phyloP scores from a whole-genome alignment of 495 filamentous ascomycete genomes.

The Penicillium canariense region DNA sequence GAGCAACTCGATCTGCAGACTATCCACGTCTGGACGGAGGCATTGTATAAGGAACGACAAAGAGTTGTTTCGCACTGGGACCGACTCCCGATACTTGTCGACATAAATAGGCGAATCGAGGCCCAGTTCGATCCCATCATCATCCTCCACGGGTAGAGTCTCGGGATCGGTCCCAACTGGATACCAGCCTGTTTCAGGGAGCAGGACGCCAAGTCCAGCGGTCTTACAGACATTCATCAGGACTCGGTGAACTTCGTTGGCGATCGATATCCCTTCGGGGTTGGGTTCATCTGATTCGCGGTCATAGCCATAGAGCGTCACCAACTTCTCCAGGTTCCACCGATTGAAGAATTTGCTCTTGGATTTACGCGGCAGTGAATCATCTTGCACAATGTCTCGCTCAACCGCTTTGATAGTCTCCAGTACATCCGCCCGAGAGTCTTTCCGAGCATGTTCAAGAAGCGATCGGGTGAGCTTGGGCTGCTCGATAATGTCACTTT shows the following conservation, averaged over 20 bases:
- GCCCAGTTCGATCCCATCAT: slow-evolving; percentile 60
- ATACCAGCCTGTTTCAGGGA: slow-evolving; percentile 68
- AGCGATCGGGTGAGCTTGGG: slow-evolving; percentile 66
- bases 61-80: slow-evolving; percentile 72
- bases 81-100: slow-evolving; percentile 59
- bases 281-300: slow-evolving; percentile 39
- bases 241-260: slow-evolving; percentile 65
- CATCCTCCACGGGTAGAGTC: slow-evolving; percentile 36
- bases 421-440: slow-evolving; percentile 64
- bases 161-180: slow-evolving; percentile 64
- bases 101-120: slow-evolving; percentile 65
- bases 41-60: slow-evolving; percentile 72
- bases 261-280: slow-evolving; percentile 41
- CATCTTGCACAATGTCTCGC: slow-evolving; percentile 65
- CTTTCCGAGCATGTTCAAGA: slow-evolving; percentile 67
- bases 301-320: slow-evolving; percentile 67
- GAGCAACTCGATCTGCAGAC: slow-evolving; percentile 76
- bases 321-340: slow-evolving; percentile 65
- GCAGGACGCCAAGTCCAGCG: slow-evolving; percentile 64
- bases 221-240: slow-evolving; percentile 71
- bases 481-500: slow-evolving; percentile 72
- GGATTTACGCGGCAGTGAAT: slow-evolving; percentile 60
- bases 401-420: slow-evolving; percentile 67
- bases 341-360: slow-evolving; percentile 73
- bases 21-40: slow-evolving; percentile 81